Evolutionary conservation across 2,329 filamentous ascomycete genomes (phyloP), one percentile per base, ranked within the genome.

Genomic region (Aspergillus hiratsukae): DNA sequence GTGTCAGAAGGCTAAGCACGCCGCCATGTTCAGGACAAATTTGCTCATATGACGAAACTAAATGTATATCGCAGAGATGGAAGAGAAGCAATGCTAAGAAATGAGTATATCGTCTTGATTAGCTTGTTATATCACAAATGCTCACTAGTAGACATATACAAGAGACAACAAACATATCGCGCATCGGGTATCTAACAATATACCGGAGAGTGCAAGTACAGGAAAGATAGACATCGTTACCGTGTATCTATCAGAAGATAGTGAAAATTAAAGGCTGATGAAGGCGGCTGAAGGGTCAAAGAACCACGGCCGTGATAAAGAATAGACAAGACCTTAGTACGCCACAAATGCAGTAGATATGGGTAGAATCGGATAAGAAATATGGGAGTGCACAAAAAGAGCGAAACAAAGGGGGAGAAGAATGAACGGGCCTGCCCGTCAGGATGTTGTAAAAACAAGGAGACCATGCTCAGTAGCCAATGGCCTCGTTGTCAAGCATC

Each of bases 131-230:
- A 46, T 27, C 43, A 46, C 11, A 46, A 46, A 25, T 25, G 21
- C 11, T 25, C 19, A 10, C 4, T 23, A 23, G 21, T 21, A 25
- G 50, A 28, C 3, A 21, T 45, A 19, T 23, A 7, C 19, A 27
- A 49, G 35, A 46, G n/a, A 48, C 45, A 40, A 19, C 19, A 29
- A 28, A 31, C 53, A 51, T 56, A 61, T 61, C 53, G 59, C 56
- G 60, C 57, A 60, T 61, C 58, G 68, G 68, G 68, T 70, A 69
- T 70, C 62, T 66, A 66, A 64, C 60, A 64, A 53, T 29, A 41
- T 60, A 56, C 60, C 58, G 58, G 43, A 54, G 49, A 58, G 40
- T 43, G 19, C 43, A 46, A 25, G 21, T 4, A 46, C 21, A 46
- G 43, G 23, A 25, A 25, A 3, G 37, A 37, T 43, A 7, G 21